Evolutionary conservation across 2,329 filamentous ascomycete species (phyloP).

Genomic region (Aspergillus nomiae): DNA sequence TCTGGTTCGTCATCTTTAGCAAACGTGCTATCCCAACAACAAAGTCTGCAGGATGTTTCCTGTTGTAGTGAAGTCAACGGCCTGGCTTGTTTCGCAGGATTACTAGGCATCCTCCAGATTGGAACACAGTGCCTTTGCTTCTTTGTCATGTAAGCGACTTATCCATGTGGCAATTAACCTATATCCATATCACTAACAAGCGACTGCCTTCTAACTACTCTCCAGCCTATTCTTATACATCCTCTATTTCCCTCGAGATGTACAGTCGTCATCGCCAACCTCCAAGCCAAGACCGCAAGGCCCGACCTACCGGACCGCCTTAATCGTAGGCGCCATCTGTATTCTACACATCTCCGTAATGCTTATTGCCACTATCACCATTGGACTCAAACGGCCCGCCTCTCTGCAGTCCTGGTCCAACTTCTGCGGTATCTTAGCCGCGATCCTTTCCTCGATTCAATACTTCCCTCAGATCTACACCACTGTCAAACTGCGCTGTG

Average conservation of each 20-base stretch:
- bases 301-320: constrained; percentile 75
- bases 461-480: constrained; percentile 96
- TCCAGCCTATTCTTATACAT: constrained; percentile 86
- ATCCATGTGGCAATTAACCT: not conserved
- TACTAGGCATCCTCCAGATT: constrained; percentile 88
- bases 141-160: constrained; percentile 73
- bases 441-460: constrained; percentile 78
- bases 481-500: constrained; percentile 80
- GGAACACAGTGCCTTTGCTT: constrained; percentile 92
- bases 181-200: not conserved
- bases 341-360: constrained; percentile 74
- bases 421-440: constrained; percentile 76
- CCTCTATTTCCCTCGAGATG: constrained; percentile 79
- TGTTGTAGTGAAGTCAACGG: constrained; percentile 82
- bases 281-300: constrained; percentile 46
- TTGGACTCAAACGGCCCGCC: constrained; percentile 64
- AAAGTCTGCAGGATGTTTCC: constrained; percentile 76
- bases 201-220: not conserved
- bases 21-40: constrained; percentile 87
- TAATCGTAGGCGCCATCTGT: constrained; percentile 72
- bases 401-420: constrained; percentile 80
- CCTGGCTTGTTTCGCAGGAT: constrained; percentile 79
- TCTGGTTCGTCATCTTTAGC: constrained; percentile 86
- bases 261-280: constrained; percentile 49
- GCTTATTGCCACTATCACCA: constrained; percentile 63